Evolutionary conservation across 129 eudicot genomes (phyloP), one percentile per base, ranked within the genome.

Genomic region (Artemisia annua): DNA sequence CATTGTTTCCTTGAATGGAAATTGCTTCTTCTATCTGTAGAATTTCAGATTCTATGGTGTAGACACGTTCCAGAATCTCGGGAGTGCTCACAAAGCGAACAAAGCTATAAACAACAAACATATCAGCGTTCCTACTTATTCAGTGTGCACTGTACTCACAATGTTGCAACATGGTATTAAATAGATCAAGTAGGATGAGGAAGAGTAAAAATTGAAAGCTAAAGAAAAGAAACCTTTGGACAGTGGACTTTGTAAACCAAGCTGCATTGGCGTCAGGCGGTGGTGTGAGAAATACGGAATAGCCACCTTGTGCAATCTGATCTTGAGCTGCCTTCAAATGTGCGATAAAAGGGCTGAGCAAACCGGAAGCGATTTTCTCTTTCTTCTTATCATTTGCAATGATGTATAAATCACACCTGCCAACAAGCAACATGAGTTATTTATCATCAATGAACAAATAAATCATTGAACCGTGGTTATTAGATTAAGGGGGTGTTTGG

Each of bases 51-150:
- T 93, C 98, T 83, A 89, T 85, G 32, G 97, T 87, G 82, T 90
- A 83, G 48, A 89, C 97, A 63, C 98, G 91, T 84, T 93, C 98
- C 70, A 93, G 85, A 53, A 93, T 83, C 85, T 93, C 98, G 0
- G 98, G 98, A 59, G 90, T 93, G 83, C 98, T 93, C 83, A 93
- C 98, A 77, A 93, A 93, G 51, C 98, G 97, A 77, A 93, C 98
- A 87, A 93, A 93, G 80, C 97, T 93, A 76, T 75, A 48, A 22
- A 70, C 26, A 80, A 60, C 26, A 85, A 43, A 50, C 32, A 57
- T 83, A 53, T 66, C 10, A 62, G 62, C 61, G n/a, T 56, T 54
- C 51, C 28, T 51, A 6, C 72, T 67, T 24, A 24, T 24, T 67
- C 20, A n/a, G n/a, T n/a, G n/a, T n/a, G n/a, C n/a, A n/a, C n/a